phyloP scores from a whole-genome alignment of 305 asterid genomes.

The Solanum hybrid region DNA sequence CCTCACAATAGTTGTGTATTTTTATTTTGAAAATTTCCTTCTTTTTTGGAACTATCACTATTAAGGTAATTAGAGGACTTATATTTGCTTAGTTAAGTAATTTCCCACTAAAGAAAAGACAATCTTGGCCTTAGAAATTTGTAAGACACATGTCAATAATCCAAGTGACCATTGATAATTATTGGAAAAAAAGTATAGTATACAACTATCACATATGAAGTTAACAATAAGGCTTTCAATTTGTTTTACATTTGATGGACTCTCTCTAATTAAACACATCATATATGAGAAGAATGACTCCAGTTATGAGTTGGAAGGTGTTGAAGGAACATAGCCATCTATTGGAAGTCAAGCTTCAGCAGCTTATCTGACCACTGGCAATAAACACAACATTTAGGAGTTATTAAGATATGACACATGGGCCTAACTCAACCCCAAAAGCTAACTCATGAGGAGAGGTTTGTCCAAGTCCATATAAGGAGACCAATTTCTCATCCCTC shows the following conservation, averaged over 20 bases:
- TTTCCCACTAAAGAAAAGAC: neutral
- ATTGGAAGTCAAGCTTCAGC: slow-evolving; percentile 83
- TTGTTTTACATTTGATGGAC: neutral
- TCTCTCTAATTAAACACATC: neutral
- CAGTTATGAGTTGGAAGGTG: slow-evolving; percentile 84
- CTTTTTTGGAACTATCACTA: neutral
- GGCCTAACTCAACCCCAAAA: neutral
- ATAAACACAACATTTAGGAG: neutral
- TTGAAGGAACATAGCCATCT: slow-evolving; percentile 96
- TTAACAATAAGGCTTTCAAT: neutral
- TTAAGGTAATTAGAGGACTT: neutral
- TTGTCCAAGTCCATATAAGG: neutral
- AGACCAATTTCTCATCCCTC: neutral
- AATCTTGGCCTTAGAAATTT: neutral
- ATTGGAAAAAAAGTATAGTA: neutral
- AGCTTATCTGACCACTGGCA: slow-evolving; percentile 81
- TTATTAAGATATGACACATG: neutral
- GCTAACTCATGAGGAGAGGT: neutral
- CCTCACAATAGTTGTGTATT: neutral
- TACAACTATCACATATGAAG: neutral
- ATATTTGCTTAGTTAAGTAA: neutral
- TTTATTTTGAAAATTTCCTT: neutral
- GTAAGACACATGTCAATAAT: neutral
- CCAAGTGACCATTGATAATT: neutral
- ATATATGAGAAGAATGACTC: slow-evolving; percentile 15